Conservation (phyloP, 1,284 basidiomycete genomes). For the Neonothopanus nambi region DNA sequence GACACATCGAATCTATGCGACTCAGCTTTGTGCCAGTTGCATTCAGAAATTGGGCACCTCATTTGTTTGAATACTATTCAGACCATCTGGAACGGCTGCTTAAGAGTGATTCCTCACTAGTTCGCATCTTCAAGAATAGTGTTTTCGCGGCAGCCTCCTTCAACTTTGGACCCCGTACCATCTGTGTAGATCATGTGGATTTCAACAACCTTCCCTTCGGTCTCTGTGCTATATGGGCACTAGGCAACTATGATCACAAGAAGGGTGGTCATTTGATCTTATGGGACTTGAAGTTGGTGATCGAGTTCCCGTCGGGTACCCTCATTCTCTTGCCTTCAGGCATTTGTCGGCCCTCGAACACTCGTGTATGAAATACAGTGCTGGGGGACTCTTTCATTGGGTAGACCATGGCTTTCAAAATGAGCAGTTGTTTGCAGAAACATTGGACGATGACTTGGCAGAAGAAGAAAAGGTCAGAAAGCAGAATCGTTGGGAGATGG, state of each 20-base stretch:
- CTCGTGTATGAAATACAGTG: constrained; percentile 17
- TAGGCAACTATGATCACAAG: constrained; percentile 23
- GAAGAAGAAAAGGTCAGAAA: neutral
- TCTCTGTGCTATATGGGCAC: constrained; percentile 10
- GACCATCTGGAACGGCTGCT: neutral
- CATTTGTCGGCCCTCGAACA: neutral
- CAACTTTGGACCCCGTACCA: constrained; percentile 8
- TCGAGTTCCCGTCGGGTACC: constrained; percentile 24
- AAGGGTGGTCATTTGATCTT: constrained; percentile 28
- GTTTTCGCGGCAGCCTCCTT: constrained; percentile 11
- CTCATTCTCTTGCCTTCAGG: constrained; percentile 28
- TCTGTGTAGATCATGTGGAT: constrained; percentile 4
- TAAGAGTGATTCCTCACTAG: neutral
- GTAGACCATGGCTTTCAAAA: constrained; percentile 20
- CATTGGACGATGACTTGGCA: neutral
- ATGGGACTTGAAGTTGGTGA: constrained; percentile 22
- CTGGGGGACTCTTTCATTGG: constrained; percentile 26
- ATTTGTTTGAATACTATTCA: neutral
- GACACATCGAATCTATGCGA: neutral
- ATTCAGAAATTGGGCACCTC: too few species aligned
- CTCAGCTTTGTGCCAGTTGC: too few species aligned
- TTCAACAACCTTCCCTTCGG: constrained; percentile 4
- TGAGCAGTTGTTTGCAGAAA: neutral
- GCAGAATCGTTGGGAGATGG: neutral
- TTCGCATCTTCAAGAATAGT: constrained; percentile 1